These are phyloP conservation scores for Tephrocybe sp. DNA, from an alignment of 768 basidiomycete species.

Conservation along the genomic window DNA sequence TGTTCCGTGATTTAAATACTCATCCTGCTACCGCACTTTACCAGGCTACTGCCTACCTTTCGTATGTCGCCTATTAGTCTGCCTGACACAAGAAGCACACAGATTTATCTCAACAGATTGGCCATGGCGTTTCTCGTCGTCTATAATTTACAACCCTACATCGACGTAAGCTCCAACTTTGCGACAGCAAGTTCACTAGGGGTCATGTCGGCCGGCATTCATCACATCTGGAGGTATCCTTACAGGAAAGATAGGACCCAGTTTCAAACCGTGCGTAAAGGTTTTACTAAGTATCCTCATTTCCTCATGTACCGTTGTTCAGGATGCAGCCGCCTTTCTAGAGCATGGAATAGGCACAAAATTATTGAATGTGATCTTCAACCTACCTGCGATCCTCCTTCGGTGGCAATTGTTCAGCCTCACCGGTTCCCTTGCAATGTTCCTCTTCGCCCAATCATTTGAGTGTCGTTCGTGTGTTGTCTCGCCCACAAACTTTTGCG, in stretches of 20 bases:
- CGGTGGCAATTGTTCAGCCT: conserved; percentile 1
- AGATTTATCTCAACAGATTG: neutral
- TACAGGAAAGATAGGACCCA: neutral
- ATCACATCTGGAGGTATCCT: neutral
- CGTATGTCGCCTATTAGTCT: neutral
- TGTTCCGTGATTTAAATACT: neutral
- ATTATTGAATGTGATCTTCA: neutral
- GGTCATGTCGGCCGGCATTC: neutral
- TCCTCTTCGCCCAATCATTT: neutral
- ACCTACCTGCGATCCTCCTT: neutral
- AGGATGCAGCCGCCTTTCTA: neutral
- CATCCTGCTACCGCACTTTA: neutral
- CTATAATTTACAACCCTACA: neutral
- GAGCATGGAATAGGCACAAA: neutral
- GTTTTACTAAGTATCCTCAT: no score
- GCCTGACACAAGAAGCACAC: neutral
- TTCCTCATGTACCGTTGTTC: neutral
- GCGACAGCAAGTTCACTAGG: neutral
- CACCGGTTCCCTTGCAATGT: conserved; percentile 1
- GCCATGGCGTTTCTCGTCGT: neutral
- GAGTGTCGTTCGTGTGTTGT: neutral
- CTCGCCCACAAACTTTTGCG: neutral
- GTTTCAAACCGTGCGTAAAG: neutral
- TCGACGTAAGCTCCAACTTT: neutral
- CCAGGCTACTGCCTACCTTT: neutral